A percentile compares a stretch with the other conserved stretches of the same genome.
phyloP scores from a whole-genome alignment of 176 grass and related monocot species.

The Ampelocalamus luodianensis region DNA sequence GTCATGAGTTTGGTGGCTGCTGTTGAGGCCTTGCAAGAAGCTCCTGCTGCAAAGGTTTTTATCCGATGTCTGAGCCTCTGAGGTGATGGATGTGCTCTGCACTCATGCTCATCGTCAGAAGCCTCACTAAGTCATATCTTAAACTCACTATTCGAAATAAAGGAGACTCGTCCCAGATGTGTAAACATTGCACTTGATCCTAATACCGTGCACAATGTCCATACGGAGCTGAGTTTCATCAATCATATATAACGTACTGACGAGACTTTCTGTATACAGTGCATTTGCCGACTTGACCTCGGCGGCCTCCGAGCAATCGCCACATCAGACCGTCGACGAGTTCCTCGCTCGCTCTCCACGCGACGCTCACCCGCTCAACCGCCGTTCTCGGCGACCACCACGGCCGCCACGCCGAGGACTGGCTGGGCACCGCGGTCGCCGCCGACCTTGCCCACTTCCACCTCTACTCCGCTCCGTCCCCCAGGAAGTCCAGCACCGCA shows the following conservation, averaged over 20 bases:
- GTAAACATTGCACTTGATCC: too few species aligned
- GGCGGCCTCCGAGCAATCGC: constrained; percentile 40
- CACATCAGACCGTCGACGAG: constrained; percentile 53
- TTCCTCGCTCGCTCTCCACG: constrained; percentile 52
- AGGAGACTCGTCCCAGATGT: too few species aligned
- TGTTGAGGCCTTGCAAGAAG: constrained; percentile 75
- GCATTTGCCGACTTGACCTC: constrained; percentile 42
- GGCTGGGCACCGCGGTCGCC: constrained; percentile 33
- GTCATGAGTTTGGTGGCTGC: constrained; percentile 72
- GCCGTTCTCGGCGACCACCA: background rate
- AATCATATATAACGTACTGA: background rate
- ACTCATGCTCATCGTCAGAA: background rate
- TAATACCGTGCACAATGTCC: too few species aligned
- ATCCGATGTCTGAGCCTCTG: constrained; percentile 69
- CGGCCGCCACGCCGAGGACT: background rate
- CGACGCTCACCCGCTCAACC: constrained; percentile 8
- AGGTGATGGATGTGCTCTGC: constrained; percentile 22
- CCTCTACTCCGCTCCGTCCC: constrained; percentile 1
- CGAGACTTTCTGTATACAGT: background rate
- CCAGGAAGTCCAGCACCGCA: background rate
- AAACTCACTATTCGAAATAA: too few species aligned
- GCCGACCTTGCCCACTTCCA: constrained; percentile 34
- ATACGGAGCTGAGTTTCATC: too few species aligned
- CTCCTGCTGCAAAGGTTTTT: constrained; percentile 70
- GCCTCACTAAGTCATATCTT: too few species aligned